Conservation (phyloP, 2,329 filamentous ascomycete genomes). For the Apiospora phragmitis region DNA sequence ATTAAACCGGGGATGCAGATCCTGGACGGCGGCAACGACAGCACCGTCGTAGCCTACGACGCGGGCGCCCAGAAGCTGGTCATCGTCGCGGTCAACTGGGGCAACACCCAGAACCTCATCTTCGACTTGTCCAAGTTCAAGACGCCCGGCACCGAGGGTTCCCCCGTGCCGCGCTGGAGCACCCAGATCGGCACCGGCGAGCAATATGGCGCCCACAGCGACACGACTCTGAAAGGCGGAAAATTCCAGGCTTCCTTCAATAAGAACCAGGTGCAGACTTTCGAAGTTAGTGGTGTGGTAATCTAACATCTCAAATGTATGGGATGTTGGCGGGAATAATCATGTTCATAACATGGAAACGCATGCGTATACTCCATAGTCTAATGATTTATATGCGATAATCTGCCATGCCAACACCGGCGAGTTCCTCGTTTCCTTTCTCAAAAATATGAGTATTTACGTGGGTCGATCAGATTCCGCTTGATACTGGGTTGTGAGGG, state of each 20-base stretch:
- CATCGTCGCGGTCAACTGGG: slow-evolving; percentile 35
- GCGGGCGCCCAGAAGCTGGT: slow-evolving; percentile 22
- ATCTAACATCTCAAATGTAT: neutral
- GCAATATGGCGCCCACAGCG: slow-evolving; percentile 31
- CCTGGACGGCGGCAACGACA: slow-evolving; percentile 35
- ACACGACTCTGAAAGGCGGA: slow-evolving; percentile 35
- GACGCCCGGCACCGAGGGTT: slow-evolving; percentile 29
- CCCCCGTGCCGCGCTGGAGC: slow-evolving; percentile 36
- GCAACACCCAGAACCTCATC: slow-evolving; percentile 35
- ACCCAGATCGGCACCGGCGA: slow-evolving; percentile 37
- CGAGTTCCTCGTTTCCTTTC: neutral
- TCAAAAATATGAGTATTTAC: neutral
- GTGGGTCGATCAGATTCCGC: neutral
- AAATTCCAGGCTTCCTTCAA: slow-evolving; percentile 39
- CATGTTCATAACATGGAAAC: neutral
- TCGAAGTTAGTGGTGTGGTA: slow-evolving; percentile 30
- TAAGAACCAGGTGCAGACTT: slow-evolving; percentile 37
- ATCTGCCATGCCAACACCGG: neutral
- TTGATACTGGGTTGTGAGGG: neutral
- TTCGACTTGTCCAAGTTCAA: slow-evolving; percentile 40
- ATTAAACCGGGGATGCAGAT: slow-evolving; percentile 42
- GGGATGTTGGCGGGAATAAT: neutral
- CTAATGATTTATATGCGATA: neutral
- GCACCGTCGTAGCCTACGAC: slow-evolving; percentile 41
- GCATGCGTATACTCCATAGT: neutral